Base-by-base conservation (phyloP, 148 eudicot species). In the Fagopyrum esculentum region DNA sequence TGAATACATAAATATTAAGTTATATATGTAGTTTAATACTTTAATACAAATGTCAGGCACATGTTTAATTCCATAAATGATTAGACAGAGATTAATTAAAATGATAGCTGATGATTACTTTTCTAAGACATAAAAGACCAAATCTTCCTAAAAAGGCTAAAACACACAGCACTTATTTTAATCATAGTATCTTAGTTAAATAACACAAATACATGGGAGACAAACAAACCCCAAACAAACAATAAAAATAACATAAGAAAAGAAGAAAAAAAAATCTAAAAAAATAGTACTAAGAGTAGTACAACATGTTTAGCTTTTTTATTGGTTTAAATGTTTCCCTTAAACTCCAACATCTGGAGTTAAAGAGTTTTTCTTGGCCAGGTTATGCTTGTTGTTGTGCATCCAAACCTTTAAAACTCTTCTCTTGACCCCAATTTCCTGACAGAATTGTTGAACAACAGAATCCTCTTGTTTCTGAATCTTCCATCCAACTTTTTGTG, bases 361-460 rank as follows among this genome's bases (percentile, higher is more conserved):
- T 7, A 8, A 40, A 35, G 71, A 7, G 73, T 45, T 82, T 77
- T 89, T 89, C 87, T 89, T 89, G 71, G 90, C 87, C 15, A 87
- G 81, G 76, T 57, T 84, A 76, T 85, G 89, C 77, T 89, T 89
- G 78, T 89, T 89, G 78, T 89, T 89, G 66, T 89, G 93, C 93
- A 89, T 89, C 93, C 93, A 89, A 40, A 89, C 93, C 76, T 89
- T 89, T 30, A 89, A 82, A 26, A 89, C 90, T 51, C 87, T 85
- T 54, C 93, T 83, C 68, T 84, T 89, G 54, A 89, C 87, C 22
- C 93, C 93, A 78, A 89, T 83, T 73, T 87, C 93, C 69, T 87
- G 87, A 47, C 93, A 89, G 76, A 89, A 82, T 47, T 83, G 83
- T 71, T 89, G 93, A 69, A 87, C 93, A 69, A 84, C 89, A 59